Evolutionary conservation across 108 stramenopile genomes (phyloP).

Genomic region (Aurantiochytrium sp.): DNA sequence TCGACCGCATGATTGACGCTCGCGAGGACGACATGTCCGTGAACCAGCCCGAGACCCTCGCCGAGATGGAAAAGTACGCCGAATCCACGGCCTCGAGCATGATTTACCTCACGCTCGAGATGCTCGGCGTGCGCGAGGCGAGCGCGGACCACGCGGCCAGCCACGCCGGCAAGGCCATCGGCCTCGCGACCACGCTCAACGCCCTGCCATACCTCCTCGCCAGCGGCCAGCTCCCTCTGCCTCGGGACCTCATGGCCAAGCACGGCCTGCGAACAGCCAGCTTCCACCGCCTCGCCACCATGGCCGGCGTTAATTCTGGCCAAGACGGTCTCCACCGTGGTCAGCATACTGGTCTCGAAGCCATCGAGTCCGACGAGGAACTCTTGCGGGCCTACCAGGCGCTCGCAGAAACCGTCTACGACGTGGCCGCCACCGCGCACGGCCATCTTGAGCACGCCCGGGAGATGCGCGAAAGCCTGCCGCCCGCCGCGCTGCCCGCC

Average conservation of each 20-base stretch:
- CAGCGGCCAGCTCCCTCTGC: background rate
- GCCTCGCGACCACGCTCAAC: background rate
- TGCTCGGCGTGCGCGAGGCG: background rate
- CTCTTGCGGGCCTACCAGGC: background rate
- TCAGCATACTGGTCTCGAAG: too few relatives aligned
- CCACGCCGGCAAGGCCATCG: background rate
- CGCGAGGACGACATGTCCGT: background rate
- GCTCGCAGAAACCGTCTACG: background rate
- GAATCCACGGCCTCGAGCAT: background rate
- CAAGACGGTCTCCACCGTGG: background rate
- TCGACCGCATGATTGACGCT: slow-evolving; percentile 2
- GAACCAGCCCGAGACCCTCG: background rate
- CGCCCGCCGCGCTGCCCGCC: background rate
- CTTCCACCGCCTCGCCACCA: background rate
- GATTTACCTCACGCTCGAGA: background rate
- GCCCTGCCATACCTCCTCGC: background rate
- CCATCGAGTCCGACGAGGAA: background rate
- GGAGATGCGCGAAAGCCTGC: background rate
- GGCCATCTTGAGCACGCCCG: background rate
- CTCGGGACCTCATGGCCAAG: background rate
- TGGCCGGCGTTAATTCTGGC: background rate
- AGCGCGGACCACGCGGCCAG: background rate
- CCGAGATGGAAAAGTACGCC: background rate
- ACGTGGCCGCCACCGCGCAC: background rate
- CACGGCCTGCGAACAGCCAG: background rate